A percentile compares a stretch with the other conserved stretches of the same genome.
These are phyloP conservation scores for Styphnolobium japonicum DNA, from an alignment of 306 rosid species.

Conservation along the genomic window DNA sequence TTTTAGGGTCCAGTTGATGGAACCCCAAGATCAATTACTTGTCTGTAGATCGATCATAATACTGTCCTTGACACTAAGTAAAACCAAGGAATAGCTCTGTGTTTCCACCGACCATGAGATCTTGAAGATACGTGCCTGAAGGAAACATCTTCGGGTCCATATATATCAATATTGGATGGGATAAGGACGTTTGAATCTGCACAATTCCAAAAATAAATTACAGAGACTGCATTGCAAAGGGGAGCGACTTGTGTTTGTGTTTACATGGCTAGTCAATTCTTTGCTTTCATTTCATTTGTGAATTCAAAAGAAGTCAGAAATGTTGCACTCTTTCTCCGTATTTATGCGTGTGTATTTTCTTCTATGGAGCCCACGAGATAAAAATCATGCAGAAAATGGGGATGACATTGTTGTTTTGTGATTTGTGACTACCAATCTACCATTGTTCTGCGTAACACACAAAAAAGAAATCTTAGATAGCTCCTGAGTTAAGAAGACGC, in stretches of 20 bases:
- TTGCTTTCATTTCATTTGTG: not conserved
- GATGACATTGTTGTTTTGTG: not conserved
- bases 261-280: not conserved
- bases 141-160: not conserved
- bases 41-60: not conserved
- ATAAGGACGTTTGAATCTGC: not conserved
- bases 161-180: not conserved
- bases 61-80: not conserved
- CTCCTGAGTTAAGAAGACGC: not conserved
- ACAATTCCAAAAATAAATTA: not conserved
- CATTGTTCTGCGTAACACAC: not conserved
- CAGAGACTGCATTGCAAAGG: not conserved
- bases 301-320: not conserved
- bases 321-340: not conserved
- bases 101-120: constrained; percentile 21
- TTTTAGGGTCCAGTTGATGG: constrained; percentile 16
- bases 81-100: not conserved
- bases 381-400: constrained; percentile 1
- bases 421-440: not conserved
- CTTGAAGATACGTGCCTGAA: not conserved
- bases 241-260: not conserved
- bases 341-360: not conserved
- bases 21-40: not conserved
- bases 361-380: constrained; percentile 21
- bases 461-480: not conserved